A percentile compares a stretch with the other conserved stretches of the same genome.
Evolutionary conservation across 2,329 filamentous ascomycete genomes (phyloP).

Genomic region (Colletotrichum acutatum): DNA sequence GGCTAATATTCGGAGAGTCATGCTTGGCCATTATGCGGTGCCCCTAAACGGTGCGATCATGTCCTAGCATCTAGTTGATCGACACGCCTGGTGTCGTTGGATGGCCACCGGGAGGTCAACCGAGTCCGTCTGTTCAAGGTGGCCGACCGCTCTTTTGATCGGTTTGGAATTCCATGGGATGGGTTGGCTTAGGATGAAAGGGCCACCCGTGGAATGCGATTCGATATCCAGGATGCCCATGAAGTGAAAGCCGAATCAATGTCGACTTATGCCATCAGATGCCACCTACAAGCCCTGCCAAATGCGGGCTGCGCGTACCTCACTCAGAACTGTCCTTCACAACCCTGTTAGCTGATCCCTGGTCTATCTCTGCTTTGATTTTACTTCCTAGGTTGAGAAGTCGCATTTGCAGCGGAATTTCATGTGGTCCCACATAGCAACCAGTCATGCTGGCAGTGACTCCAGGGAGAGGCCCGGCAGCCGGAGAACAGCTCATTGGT

Average conservation of each 20-base stretch:
- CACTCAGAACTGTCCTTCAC: constrained; percentile 9
- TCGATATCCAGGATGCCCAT: constrained; percentile 14
- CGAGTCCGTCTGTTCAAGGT: background rate
- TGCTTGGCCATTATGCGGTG: constrained; percentile 10
- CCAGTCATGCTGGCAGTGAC: constrained; percentile 29
- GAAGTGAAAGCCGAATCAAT: constrained; percentile 18
- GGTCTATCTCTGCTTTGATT: constrained; percentile 19
- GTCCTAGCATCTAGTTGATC: background rate
- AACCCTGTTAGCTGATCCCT: constrained; percentile 31
- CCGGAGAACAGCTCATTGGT: constrained; percentile 30
- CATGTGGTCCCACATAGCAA: constrained; percentile 19
- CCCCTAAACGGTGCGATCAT: constrained; percentile 21
- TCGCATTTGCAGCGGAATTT: constrained; percentile 31
- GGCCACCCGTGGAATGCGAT: constrained; percentile 20
- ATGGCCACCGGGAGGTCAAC: background rate
- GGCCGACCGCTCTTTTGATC: background rate
- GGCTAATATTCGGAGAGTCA: constrained; percentile 2
- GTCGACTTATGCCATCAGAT: constrained; percentile 23
- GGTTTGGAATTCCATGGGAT: constrained; percentile 9
- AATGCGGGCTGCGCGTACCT: constrained; percentile 30
- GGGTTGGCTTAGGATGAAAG: constrained; percentile 13
- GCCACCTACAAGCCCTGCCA: constrained; percentile 11
- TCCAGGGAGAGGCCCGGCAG: constrained; percentile 31
- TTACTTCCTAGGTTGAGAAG: constrained; percentile 23
- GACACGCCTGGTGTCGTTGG: background rate